Percentiles rank a stretch among this genome's conserved stretches.
phyloP scores from a whole-genome alignment of 495 filamentous ascomycete species.

The Aspergillus incahuasiensis region DNA sequence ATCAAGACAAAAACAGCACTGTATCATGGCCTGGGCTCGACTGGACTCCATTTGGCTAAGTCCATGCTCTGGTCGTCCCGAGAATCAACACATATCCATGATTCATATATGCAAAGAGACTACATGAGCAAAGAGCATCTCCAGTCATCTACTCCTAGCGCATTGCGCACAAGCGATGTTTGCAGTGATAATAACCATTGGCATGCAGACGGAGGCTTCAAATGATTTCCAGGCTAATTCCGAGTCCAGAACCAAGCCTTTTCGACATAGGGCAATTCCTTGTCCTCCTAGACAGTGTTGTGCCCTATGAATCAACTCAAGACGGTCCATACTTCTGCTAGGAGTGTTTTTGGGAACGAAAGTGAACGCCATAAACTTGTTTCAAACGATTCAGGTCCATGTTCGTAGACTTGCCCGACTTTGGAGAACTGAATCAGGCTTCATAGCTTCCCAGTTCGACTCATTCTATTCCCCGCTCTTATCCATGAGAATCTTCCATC shows the following conservation, averaged over 20 bases:
- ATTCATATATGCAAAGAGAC: too few species aligned
- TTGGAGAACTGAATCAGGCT: background rate
- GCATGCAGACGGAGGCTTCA: background rate
- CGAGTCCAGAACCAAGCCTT: background rate
- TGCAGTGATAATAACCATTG: background rate
- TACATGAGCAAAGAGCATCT: constrained; percentile 5
- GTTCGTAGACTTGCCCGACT: background rate
- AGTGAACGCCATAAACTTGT: background rate
- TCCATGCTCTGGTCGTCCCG: too few species aligned
- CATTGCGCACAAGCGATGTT: constrained; percentile 2
- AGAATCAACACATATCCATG: too few species aligned
- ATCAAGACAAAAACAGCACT: too few species aligned
- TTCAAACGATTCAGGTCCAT: background rate
- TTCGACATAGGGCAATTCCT: background rate
- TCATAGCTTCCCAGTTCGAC: background rate
- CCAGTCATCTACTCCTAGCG: constrained; percentile 6
- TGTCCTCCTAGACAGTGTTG: background rate
- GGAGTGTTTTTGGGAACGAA: background rate
- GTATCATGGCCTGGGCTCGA: background rate
- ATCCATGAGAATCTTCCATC: background rate
- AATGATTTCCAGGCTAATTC: background rate
- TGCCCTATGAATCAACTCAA: background rate
- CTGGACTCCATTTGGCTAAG: too few species aligned
- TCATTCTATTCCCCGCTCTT: background rate
- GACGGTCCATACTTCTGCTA: background rate